Conservation (phyloP, 2,329 filamentous ascomycete genomes). For the Pseudogymnoascus sp. region DNA sequence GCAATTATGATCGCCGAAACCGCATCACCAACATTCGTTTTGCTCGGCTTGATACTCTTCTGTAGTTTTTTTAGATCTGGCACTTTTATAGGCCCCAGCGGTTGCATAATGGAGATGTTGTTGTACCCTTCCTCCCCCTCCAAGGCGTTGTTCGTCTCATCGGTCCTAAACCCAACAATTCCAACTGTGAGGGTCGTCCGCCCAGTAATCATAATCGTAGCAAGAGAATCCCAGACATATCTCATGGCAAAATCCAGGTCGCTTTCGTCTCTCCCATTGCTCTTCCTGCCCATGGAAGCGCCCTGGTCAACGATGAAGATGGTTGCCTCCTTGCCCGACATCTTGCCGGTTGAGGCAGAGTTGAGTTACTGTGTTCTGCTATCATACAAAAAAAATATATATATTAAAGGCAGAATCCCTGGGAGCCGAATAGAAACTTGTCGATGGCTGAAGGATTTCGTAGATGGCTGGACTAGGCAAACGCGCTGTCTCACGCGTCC, state of each 20-base stretch:
- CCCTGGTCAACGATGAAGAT: conserved; percentile 89
- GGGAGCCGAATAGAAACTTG: not conserved
- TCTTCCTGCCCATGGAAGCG: conserved; percentile 67
- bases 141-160: conserved; percentile 64
- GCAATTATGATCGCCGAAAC: conserved; percentile 83
- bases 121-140: conserved; percentile 64
- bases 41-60: conserved; percentile 55
- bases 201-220: conserved; percentile 56
- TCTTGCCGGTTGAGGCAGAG: conserved; percentile 32
- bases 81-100: conserved; percentile 52
- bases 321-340: conserved; percentile 90
- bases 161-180: conserved; percentile 76
- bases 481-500: conserved; percentile 6
- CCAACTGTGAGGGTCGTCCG: conserved; percentile 68
- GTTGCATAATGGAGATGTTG: conserved; percentile 74
- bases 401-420: not conserved
- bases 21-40: conserved; percentile 65
- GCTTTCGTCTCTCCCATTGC: conserved; percentile 62
- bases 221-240: conserved; percentile 93
- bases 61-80: conserved; percentile 59
- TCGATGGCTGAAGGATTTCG: not conserved
- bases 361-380: not conserved
- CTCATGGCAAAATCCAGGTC: conserved; percentile 85
- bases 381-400: not conserved
- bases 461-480: conserved; percentile 11